Evolutionary conservation across 768 basidiomycete genomes (phyloP).

Genomic region (Lenzites betulinus): DNA sequence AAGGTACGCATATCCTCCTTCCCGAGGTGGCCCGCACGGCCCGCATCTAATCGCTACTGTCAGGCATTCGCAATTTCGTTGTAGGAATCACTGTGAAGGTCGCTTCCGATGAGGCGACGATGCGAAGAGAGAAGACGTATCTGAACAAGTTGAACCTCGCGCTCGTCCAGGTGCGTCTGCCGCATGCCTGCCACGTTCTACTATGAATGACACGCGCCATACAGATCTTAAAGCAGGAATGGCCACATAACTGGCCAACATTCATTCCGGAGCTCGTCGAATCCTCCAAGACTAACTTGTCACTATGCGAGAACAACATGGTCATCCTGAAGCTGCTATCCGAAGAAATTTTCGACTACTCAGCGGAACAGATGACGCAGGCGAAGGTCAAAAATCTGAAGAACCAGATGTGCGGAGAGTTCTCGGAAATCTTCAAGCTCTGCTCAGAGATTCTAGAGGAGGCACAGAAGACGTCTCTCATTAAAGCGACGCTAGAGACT

Average conservation of each 20-base stretch:
- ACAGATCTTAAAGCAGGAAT: conserved; percentile 98
- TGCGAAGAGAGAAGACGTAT: conserved; percentile 92
- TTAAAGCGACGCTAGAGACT: conserved; percentile 94
- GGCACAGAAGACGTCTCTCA: conserved; percentile 93
- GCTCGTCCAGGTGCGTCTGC: conserved; percentile 73
- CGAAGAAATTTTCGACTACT: conserved; percentile 98
- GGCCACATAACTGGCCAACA: conserved; percentile 98
- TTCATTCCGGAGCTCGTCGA: conserved; percentile 97
- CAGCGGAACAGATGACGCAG: conserved; percentile 98
- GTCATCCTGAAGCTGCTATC: conserved; percentile 95
- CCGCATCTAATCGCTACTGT: not conserved
- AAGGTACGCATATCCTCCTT: conserved; percentile 55
- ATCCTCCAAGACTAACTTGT: conserved; percentile 94
- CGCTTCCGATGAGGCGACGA: conserved; percentile 84
- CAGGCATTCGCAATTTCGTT: conserved; percentile 96
- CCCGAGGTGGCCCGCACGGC: not conserved
- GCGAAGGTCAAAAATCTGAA: conserved; percentile 97
- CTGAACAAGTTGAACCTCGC: conserved; percentile 97
- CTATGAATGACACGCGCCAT: not conserved
- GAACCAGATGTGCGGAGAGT: conserved; percentile 97
- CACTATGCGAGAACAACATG: conserved; percentile 99
- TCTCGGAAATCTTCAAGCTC: conserved; percentile 96
- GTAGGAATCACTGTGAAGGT: conserved; percentile 92
- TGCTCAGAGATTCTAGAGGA: conserved; percentile 97
- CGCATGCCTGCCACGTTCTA: not conserved